Percentiles rank a stretch among this genome's conserved stretches.
These are phyloP conservation scores for Ganoderma multipileum DNA, from an alignment of 1,284 basidiomycete species.

Conservation along the genomic window DNA sequence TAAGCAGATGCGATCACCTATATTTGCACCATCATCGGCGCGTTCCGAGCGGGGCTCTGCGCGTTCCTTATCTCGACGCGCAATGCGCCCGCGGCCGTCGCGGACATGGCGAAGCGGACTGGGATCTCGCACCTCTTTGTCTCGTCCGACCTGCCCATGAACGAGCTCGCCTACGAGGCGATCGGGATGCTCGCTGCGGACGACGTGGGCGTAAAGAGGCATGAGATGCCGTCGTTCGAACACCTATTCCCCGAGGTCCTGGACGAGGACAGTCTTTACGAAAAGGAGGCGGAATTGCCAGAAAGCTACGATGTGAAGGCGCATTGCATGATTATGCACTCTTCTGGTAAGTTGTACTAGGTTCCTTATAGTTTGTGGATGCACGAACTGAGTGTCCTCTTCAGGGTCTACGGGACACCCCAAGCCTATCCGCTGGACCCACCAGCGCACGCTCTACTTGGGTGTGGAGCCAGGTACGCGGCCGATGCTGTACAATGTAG, in stretches of 20 bases:
- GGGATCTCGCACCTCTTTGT: not conserved
- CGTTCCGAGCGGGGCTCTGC: slow-evolving; percentile 24
- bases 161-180: not conserved
- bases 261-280: not conserved
- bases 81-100: slow-evolving; percentile 11
- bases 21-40: slow-evolving; percentile 37
- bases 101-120: slow-evolving; percentile 11
- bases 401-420: slow-evolving; percentile 16
- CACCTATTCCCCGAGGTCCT: slow-evolving; percentile 1
- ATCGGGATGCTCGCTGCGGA: not conserved
- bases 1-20: slow-evolving; percentile 43
- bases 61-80: slow-evolving; percentile 14
- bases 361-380: too few relatives aligned
- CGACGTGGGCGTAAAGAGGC: not conserved
- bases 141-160: slow-evolving; percentile 1
- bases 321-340: slow-evolving; percentile 7
- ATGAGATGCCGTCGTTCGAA: slow-evolving; percentile 3
- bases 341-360: slow-evolving; percentile 8
- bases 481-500: too few relatives aligned
- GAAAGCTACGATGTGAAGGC: not conserved
- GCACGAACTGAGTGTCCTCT: too few relatives aligned
- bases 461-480: not conserved
- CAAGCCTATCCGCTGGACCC: slow-evolving; percentile 10
- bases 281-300: not conserved
- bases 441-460: not conserved